phyloP scores from a whole-genome alignment of 2,329 filamentous ascomycete genomes.

The Zymoseptoria passerinii region DNA sequence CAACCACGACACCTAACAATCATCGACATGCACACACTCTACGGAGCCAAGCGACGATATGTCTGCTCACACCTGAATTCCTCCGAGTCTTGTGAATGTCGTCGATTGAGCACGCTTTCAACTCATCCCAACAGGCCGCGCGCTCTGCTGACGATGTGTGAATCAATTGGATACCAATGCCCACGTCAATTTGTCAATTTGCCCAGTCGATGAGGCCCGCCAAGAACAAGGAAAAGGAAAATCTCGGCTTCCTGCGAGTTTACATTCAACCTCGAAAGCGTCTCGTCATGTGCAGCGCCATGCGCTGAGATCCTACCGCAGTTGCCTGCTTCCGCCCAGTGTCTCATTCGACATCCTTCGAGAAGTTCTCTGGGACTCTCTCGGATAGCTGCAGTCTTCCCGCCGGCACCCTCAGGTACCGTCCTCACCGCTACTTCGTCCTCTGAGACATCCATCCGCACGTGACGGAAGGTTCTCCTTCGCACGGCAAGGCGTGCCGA shows the following conservation, averaged over 20 bases:
- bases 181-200: conserved; percentile 1
- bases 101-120: neutral
- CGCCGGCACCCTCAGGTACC: conserved; percentile 21
- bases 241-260: neutral
- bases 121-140: neutral
- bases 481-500: conserved; percentile 12
- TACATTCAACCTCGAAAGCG: neutral
- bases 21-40: conserved; percentile 1
- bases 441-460: conserved; percentile 1
- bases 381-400: conserved; percentile 21
- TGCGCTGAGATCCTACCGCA: conserved; percentile 12
- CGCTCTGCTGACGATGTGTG: conserved; percentile 3
- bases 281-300: conserved; percentile 14
- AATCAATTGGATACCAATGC: conserved; percentile 8
- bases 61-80: neutral
- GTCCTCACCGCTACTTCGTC: conserved; percentile 25
- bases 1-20: conserved; percentile 4
- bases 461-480: conserved; percentile 4
- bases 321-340: conserved; percentile 6
- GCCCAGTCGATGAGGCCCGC: conserved; percentile 4
- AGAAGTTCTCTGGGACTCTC: conserved; percentile 20
- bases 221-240: conserved; percentile 1
- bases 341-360: conserved; percentile 24
- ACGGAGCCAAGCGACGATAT: neutral
- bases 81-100: conserved; percentile 1